These are phyloP conservation scores for Sporothrix pseudoabietina DNA, from an alignment of 2,329 filamentous ascomycete species.

Conservation along the genomic window DNA sequence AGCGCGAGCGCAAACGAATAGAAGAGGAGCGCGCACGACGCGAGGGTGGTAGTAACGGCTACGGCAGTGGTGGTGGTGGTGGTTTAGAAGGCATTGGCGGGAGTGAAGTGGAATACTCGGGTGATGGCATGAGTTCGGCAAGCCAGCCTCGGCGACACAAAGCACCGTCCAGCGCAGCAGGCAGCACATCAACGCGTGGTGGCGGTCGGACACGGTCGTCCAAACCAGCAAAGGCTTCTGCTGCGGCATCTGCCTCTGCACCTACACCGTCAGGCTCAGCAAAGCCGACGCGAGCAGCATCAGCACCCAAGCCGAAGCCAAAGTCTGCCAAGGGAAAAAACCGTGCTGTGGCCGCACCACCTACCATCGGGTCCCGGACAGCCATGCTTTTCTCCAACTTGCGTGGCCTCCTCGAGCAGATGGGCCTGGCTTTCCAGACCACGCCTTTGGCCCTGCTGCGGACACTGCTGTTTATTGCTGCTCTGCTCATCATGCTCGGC, in stretches of 20 bases:
- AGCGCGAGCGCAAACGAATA: slow-evolving; percentile 54
- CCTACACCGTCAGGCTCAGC: neutral
- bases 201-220: slow-evolving; percentile 43
- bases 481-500: slow-evolving; percentile 75
- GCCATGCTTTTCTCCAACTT: slow-evolving; percentile 57
- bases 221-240: slow-evolving; percentile 16
- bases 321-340: slow-evolving; percentile 25
- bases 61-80: neutral
- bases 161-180: slow-evolving; percentile 45
- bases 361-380: slow-evolving; percentile 53
- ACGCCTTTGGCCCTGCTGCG: slow-evolving; percentile 61
- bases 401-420: slow-evolving; percentile 53
- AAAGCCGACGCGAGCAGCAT: neutral
- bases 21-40: slow-evolving; percentile 57
- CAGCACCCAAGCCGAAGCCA: slow-evolving; percentile 16
- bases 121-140: slow-evolving; percentile 40
- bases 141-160: slow-evolving; percentile 68
- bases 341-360: slow-evolving; percentile 24
- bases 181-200: slow-evolving; percentile 39
- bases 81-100: neutral
- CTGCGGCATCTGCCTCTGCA: neutral
- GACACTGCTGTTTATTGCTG: slow-evolving; percentile 76
- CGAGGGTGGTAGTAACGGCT: slow-evolving; percentile 44
- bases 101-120: slow-evolving; percentile 18
- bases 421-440: slow-evolving; percentile 54